These are phyloP conservation scores for Fusarium brachygibbosum DNA, from an alignment of 2,329 filamentous ascomycete species.

Conservation along the genomic window DNA sequence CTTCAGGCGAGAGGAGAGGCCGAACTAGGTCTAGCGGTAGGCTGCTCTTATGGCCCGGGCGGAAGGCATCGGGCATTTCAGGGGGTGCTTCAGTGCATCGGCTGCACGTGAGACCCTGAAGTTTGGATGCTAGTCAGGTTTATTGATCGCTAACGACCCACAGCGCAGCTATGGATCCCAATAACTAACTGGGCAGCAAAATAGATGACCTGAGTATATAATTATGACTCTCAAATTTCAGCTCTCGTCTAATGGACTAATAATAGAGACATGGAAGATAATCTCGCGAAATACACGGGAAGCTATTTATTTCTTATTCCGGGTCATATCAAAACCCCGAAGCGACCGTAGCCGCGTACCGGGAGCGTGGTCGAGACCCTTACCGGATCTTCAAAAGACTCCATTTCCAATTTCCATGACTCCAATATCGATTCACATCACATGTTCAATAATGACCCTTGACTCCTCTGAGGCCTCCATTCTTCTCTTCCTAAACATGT, in stretches of 20 bases:
- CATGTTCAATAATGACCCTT: constrained; percentile 9
- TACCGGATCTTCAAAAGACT: constrained; percentile 12
- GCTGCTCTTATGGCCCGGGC: neutral
- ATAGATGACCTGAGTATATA: neutral
- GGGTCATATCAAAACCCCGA: constrained; percentile 3
- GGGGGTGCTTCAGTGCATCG: constrained; percentile 18
- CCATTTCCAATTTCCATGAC: constrained; percentile 21
- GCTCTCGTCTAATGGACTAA: constrained; percentile 1
- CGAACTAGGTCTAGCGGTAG: constrained; percentile 27
- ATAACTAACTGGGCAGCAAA: too few species aligned
- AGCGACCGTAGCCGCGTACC: neutral
- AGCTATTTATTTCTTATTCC: neutral
- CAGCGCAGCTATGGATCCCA: constrained; percentile 11
- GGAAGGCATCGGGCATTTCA: constrained; percentile 6
- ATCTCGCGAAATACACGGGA: constrained; percentile 6
- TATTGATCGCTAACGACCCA: constrained; percentile 3
- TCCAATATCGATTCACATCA: constrained; percentile 14
- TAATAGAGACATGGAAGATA: constrained; percentile 1
- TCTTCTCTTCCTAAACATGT: neutral
- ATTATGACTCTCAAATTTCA: neutral
- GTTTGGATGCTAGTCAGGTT: neutral
- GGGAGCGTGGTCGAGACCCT: constrained; percentile 21
- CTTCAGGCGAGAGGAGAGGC: constrained; percentile 24
- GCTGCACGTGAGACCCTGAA: constrained; percentile 27
- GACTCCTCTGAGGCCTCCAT: constrained; percentile 3